A percentile compares a stretch with the other conserved stretches of the same genome.
Evolutionary conservation across 495 filamentous ascomycete genomes (phyloP).

Genomic region (Hypoxylon subgilvum): DNA sequence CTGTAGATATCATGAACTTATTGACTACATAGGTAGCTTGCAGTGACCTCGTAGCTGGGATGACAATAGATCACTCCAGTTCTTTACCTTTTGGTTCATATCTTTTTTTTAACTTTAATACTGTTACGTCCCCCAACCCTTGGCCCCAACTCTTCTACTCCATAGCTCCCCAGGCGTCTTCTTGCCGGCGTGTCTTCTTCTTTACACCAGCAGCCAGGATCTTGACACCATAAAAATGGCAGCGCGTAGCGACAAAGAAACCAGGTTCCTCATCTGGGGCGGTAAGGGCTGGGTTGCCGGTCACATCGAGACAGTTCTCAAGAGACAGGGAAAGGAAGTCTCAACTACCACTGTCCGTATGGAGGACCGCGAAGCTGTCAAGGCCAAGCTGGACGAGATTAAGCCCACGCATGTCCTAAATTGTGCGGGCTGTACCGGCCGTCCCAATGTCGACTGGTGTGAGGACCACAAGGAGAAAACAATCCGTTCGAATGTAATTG

Average conservation of each 20-base stretch:
- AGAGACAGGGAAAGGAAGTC: constrained; percentile 66
- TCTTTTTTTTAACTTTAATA: background rate
- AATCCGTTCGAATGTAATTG: constrained; percentile 68
- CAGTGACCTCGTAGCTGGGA: background rate
- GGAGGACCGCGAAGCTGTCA: constrained; percentile 64
- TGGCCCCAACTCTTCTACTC: background rate
- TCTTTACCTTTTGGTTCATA: background rate
- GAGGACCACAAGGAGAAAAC: constrained; percentile 70
- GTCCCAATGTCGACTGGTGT: constrained; percentile 74
- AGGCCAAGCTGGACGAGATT: constrained; percentile 60
- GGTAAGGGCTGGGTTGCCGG: constrained; percentile 68
- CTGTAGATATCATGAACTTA: background rate
- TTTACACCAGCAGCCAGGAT: background rate
- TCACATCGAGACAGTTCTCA: constrained; percentile 66
- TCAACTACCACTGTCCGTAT: constrained; percentile 63
- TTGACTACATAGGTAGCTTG: no score
- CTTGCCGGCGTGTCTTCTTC: background rate
- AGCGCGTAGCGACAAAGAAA: constrained; percentile 32
- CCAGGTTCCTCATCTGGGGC: constrained; percentile 66
- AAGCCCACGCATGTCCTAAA: constrained; percentile 70
- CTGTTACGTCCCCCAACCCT: background rate
- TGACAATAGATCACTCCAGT: background rate
- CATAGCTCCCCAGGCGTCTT: background rate
- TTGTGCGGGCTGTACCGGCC: constrained; percentile 68
- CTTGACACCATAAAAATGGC: constrained; percentile 26